These are phyloP conservation scores for Conticribra guillardii DNA, from an alignment of 108 stramenopile species.

Conservation along the genomic window DNA sequence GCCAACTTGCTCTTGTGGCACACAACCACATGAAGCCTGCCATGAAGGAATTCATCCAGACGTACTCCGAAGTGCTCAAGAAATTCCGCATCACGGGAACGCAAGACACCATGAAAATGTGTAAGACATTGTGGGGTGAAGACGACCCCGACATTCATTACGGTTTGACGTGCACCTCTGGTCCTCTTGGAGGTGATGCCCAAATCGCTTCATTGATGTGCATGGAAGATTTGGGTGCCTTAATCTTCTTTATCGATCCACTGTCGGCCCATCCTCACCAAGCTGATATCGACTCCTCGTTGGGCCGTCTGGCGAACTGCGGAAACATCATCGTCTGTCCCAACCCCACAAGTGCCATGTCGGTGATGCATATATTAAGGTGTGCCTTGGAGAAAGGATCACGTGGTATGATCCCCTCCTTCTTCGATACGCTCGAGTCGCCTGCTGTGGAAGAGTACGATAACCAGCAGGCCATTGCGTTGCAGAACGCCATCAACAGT, in stretches of 20 bases:
- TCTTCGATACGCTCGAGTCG: conserved; percentile 23
- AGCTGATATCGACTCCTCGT: conserved; percentile 45
- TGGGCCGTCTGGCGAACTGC: conserved; percentile 36
- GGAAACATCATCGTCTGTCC: conserved; percentile 29
- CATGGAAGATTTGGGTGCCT: conserved; percentile 32
- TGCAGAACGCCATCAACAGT: no score
- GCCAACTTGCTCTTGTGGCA: conserved; percentile 37
- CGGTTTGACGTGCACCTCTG: conserved; percentile 38
- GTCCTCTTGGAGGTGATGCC: conserved; percentile 50
- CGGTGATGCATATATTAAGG: conserved; percentile 20
- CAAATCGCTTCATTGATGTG: conserved; percentile 40
- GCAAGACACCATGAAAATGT: conserved; percentile 42
- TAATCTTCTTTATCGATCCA: conserved; percentile 46
- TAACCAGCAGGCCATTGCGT: conserved; percentile 1
- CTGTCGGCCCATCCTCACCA: conserved; percentile 43
- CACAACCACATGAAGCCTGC: conserved; percentile 53
- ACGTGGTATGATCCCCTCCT: conserved; percentile 26
- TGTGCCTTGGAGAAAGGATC: conserved; percentile 1
- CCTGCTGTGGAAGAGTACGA: conserved; percentile 28
- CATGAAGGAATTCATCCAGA: conserved; percentile 43
- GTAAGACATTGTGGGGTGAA: conserved; percentile 25
- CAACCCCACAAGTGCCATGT: conserved; percentile 32
- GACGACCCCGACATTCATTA: conserved; percentile 31
- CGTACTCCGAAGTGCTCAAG: conserved; percentile 28
- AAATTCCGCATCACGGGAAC: conserved; percentile 47